phyloP scores from a whole-genome alignment of 768 basidiomycete species.

The Asterophora lycoperdoides region DNA sequence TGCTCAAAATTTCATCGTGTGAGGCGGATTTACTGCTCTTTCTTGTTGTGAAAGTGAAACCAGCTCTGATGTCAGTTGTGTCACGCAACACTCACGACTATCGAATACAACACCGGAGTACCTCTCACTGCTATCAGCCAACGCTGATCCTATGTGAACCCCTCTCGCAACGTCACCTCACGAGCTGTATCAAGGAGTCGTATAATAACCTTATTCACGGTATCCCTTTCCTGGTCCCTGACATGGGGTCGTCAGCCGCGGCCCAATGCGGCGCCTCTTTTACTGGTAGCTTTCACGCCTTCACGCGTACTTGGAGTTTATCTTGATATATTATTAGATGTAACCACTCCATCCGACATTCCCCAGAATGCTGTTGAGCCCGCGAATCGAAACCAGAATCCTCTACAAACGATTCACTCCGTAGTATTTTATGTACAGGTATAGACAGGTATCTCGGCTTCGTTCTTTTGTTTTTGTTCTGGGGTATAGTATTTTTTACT shows the following conservation, averaged over 20 bases:
- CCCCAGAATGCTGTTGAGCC: conserved; percentile 7
- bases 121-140: conserved; percentile 32
- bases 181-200: conserved; percentile 48
- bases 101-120: conserved; percentile 37
- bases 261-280: conserved; percentile 48
- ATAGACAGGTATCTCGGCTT: neutral
- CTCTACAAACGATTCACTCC: neutral
- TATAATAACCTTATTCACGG: conserved; percentile 39
- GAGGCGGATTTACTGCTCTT: neutral
- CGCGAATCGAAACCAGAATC: neutral
- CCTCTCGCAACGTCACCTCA: conserved; percentile 40
- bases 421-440: neutral
- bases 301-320: neutral
- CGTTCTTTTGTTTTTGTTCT: neutral
- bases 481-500: too few relatives aligned
- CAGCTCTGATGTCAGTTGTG: conserved; percentile 42
- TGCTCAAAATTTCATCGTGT: conserved; percentile 21
- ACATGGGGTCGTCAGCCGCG: conserved; percentile 21
- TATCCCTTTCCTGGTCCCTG: conserved; percentile 31
- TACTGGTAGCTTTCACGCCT: conserved; percentile 35
- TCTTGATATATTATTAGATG: conserved; percentile 5
- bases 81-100: conserved; percentile 50
- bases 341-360: conserved; percentile 8
- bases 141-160: too few relatives aligned
- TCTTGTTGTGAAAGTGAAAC: neutral